Evolutionary conservation across 768 basidiomycete species (phyloP), one percentile per base, ranked within the genome.

Genomic region (Phanerochaete carnosa): DNA sequence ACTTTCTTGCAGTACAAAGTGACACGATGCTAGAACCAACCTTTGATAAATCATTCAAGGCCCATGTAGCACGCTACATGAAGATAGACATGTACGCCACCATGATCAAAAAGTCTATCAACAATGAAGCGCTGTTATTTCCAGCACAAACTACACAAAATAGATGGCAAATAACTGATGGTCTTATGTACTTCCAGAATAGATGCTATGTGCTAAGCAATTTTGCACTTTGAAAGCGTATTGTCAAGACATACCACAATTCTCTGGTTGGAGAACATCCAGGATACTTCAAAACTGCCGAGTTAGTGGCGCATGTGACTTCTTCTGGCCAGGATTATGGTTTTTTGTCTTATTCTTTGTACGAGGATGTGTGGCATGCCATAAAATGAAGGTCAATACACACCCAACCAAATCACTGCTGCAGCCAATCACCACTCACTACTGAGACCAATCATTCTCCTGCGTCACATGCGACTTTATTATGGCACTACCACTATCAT

Each of bases 271-370:
- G 65, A 0, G 74, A 74, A 43, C 74, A 75, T 51, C 71, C 67
- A 0, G 74, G 73, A 25, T 57, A 52, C 12, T 64, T 57, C 25
- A 66, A 65, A 33, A 75, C 69, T 0, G 56, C 63, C 1, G 62
- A 73, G 37, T 55, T 72, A 0, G 22, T 74, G 2, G 39, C 37
- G 0, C 46, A n/a, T n/a, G 69, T 0, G 55, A 66, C 26, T 75
- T 69, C 30, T 74, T 67, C 68, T 75, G 74, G 73, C 74, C 69
- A 2, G 46, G 56, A 0, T 66, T 74, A 56, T 54, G 55, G 0
- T 28, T 11, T 2, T 63, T 65, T 25, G 46, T 75, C 13, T 23
- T 51, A 1, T 25, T 25, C 1, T 75, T 72, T 56, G 66, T 74
- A 22, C 54, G 55, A 2, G 68, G 69, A 1, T 75, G 73, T 50